Evolutionary conservation across 2,329 filamentous ascomycete species (phyloP).

Genomic region (Cordyceps cateniannulata): DNA sequence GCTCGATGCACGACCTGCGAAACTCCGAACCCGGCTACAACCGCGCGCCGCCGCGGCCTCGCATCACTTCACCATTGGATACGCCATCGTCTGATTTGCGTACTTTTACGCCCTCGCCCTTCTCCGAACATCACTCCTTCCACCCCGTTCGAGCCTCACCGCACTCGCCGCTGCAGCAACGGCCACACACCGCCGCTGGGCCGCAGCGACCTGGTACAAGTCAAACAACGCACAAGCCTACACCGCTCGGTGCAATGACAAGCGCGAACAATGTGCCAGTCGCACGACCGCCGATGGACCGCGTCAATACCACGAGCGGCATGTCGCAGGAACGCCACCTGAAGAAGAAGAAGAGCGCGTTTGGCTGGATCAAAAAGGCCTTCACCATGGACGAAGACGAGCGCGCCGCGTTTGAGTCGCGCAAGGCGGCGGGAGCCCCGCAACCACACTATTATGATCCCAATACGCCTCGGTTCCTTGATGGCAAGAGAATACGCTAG

Average conservation of each 20-base stretch:
- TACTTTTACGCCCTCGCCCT: constrained; percentile 40
- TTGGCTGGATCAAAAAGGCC: constrained; percentile 63
- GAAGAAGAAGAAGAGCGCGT: constrained; percentile 60
- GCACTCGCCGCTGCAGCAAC: constrained; percentile 56
- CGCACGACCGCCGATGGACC: constrained; percentile 33
- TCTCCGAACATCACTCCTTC: constrained; percentile 52
- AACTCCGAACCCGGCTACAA: constrained; percentile 3
- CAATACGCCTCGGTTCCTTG: constrained; percentile 47
- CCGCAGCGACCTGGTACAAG: constrained; percentile 24
- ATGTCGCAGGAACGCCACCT: constrained; percentile 34
- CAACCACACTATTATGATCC: constrained; percentile 42
- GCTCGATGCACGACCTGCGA: constrained; percentile 7
- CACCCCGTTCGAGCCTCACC: constrained; percentile 57
- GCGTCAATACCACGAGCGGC: constrained; percentile 22
- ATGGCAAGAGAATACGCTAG: constrained; percentile 44
- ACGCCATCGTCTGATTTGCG: constrained; percentile 32
- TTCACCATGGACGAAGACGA: constrained; percentile 61
- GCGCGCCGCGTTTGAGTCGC: constrained; percentile 51
- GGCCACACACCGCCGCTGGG: constrained; percentile 44
- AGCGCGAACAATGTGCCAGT: constrained; percentile 50
- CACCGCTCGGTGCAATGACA: constrained; percentile 48
- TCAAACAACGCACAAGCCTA: constrained; percentile 44
- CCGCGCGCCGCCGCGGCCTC: background rate
- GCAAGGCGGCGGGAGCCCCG: constrained; percentile 36
- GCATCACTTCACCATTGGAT: constrained; percentile 14